Percentiles rank a stretch among this genome's conserved stretches.
These are phyloP conservation scores for Penicillium sp. DNA, from an alignment of 2,329 filamentous ascomycete genomes.

Conservation along the genomic window DNA sequence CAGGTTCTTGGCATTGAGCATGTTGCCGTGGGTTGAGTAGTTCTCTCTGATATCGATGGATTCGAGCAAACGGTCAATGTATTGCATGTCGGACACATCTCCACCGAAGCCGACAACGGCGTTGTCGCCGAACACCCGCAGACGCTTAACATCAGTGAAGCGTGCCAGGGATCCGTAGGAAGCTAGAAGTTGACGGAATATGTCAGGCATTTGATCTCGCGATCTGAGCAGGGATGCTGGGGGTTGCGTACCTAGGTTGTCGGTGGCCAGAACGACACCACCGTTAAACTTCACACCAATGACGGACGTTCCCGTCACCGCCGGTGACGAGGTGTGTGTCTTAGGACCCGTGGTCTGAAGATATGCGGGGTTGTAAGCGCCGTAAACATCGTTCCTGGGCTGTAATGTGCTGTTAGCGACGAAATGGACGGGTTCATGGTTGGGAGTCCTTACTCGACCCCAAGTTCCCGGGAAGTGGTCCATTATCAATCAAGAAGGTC, in stretches of 20 bases:
- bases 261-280: conserved; percentile 93
- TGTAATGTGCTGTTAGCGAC: conserved; percentile 49
- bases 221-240: neutral
- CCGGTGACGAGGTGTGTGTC: conserved; percentile 85
- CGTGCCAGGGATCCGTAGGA: conserved; percentile 96
- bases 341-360: conserved; percentile 70
- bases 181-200: conserved; percentile 54
- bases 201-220: neutral
- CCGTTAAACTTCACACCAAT: conserved; percentile 94
- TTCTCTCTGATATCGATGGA: conserved; percentile 86
- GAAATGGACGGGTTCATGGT: conserved; percentile 5
- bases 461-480: conserved; percentile 67
- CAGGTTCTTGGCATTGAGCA: conserved; percentile 86
- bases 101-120: conserved; percentile 92
- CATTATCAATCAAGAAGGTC: conserved; percentile 46
- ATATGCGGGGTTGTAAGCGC: conserved; percentile 85
- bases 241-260: conserved; percentile 78
- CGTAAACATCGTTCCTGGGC: conserved; percentile 97
- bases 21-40: conserved; percentile 62
- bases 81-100: conserved; percentile 99
- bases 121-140: conserved; percentile 81
- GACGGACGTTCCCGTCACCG: conserved; percentile 96
- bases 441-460: conserved; percentile 55
- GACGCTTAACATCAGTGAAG: conserved; percentile 94
- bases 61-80: conserved; percentile 85